Conservation (phyloP, 768 basidiomycete genomes). For the Xanthoconium stramineum region DNA sequence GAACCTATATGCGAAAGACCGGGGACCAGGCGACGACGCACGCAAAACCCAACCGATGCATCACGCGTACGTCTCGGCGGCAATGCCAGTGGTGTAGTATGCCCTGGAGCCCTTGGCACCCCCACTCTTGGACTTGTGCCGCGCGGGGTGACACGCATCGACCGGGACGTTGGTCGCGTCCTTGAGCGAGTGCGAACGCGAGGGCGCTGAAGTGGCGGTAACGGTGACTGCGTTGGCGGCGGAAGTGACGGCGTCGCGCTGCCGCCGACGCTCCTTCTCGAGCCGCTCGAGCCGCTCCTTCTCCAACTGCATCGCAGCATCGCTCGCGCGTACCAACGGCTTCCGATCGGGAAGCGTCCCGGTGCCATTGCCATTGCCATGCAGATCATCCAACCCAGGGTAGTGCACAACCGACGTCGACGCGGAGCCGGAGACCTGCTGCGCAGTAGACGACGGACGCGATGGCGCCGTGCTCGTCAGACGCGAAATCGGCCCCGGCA, state of each 20-base stretch:
- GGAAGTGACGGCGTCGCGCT: constrained; percentile 10
- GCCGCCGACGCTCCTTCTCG: constrained; percentile 30
- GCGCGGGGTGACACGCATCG: constrained; percentile 20
- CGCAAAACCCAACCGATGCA: too few relatives aligned
- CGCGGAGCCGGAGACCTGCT: constrained; percentile 16
- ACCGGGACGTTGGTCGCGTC: constrained; percentile 27
- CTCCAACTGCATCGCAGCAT: constrained; percentile 51
- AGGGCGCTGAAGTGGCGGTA: not conserved
- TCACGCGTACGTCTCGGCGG: constrained; percentile 18
- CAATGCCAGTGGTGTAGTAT: constrained; percentile 7
- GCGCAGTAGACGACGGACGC: constrained; percentile 22
- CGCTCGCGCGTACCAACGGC: constrained; percentile 48
- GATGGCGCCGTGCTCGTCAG: constrained; percentile 14
- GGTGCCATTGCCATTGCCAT: not conserved
- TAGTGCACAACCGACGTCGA: constrained; percentile 15
- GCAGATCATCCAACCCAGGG: constrained; percentile 5
- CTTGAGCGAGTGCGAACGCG: constrained; percentile 23
- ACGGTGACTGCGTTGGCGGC: too few relatives aligned
- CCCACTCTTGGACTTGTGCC: constrained; percentile 11
- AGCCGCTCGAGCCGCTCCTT: constrained; percentile 39
- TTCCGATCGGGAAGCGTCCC: constrained; percentile 14
- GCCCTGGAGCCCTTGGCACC: constrained; percentile 8
- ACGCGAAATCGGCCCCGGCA: constrained; percentile 23
- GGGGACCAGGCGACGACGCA: not conserved
- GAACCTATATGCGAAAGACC: not conserved